Evolutionary conservation across 2,329 filamentous ascomycete species (phyloP), one percentile per base, ranked within the genome.

Genomic region (Phaeophleospora eucalypticola): DNA sequence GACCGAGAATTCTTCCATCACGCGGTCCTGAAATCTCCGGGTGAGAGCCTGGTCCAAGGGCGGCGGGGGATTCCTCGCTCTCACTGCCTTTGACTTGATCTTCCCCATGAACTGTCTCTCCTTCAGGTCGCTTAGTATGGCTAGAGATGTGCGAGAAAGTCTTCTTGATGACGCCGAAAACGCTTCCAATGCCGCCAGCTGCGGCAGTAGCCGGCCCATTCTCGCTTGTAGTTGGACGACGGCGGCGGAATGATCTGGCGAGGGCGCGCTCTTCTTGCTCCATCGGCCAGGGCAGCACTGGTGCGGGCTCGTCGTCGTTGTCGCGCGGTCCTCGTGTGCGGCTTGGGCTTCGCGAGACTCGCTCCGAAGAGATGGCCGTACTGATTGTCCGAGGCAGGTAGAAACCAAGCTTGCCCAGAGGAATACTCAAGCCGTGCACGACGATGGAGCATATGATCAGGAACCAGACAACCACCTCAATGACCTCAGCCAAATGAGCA

Each of bases 391-490:
- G 71, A 0, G 84, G 84, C 0, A 87, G 71, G 49, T 83, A 79
- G 56, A 74, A 64, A 1, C 74, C 71, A 43, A 88, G 68, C 61
- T 87, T 88, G 0, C 81, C 83, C 2, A 93, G 65, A 0, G 89
- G 89, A 12, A 95, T 87, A 41, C 83, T 89, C 1, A 95, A 72
- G 4, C 89, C 88, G 57, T 95, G 89, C 3, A 93, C 83, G 34
- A 90, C 86, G 49, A 95, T 84, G 55, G 87, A 93, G 68, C 86
- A 91, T 16, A 93, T 81, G 7, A 81, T 78, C 42, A 95, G 68
- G 60, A 95, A 95, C 89, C 89, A 95, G 15, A 95, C 83, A 0
- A 95, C 79, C 1, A 91, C 74, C 2, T 74, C 75, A 43, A 88
- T 77, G 0, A 80, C 75, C 53, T 94, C 86, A 3, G 73, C 74